Base-by-base conservation (phyloP, 306 rosid genomes). In the Glycine latifolia region DNA sequence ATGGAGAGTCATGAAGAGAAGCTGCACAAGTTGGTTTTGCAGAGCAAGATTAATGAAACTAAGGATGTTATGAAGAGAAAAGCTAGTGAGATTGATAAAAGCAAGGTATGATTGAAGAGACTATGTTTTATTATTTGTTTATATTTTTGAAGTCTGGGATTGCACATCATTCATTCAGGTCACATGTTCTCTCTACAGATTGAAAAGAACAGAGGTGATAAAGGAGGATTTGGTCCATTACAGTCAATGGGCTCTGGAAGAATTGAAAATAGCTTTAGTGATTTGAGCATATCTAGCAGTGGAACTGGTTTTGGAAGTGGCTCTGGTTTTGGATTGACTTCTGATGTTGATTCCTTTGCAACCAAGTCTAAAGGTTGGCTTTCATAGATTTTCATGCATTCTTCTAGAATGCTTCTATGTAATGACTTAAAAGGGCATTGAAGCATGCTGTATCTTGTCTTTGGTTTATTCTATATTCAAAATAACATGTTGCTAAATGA, bases 1-100 rank as follows among this genome's bases (percentile, higher is more conserved):
- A 95, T 91, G 97, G 97, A 95, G 91, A 89, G 98, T 88, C 97
- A 91, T 62, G 99, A 95, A 87, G 99, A 95, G 94, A 95, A 93
- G 88, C 81, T 95, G 89, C 97, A 93, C 89, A 95, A 91, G 87
- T 87, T 93, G 77, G 97, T 95, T 54, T 47, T 87, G 97, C 94
- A 91, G 87, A 95, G 96, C 91, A 93, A 95, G 90, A 91, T 95
- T 68, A 91, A 95, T 77, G 98, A 95, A 75, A 95, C 99, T 69
- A 93, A 93, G 93, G 99, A 95, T 88, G 87, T 85, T 70, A 95
- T 95, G 99, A 95, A 91, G 87, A 93, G 94, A 52, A 95, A 95
- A 87, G 99, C 98, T 70, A 95, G 90, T 88, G 99, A 95, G 89
- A 95, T 95, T 86, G 98, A 95, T 89, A 95, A 95, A 84, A 95